Base-by-base conservation (phyloP, 2,329 filamentous ascomycete genomes). In the Cytospora mali region DNA sequence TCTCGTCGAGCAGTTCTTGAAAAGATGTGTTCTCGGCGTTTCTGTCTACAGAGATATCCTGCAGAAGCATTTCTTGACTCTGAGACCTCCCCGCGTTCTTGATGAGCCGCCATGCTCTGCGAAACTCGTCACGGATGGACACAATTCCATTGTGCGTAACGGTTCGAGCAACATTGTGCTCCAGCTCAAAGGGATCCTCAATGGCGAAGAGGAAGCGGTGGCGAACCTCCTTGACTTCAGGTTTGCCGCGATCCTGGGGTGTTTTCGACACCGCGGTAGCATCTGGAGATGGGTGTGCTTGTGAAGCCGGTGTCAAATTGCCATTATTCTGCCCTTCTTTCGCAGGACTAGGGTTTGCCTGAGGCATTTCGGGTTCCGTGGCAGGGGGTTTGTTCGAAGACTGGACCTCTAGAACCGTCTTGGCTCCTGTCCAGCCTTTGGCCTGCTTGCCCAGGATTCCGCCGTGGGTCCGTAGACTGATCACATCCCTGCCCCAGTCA, bases 341-440 rank as follows among this genome's bases (percentile, higher is more conserved):
- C 23, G 14, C 53, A 25, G 62, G 10, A 9, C 13, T 18, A 6
- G 51, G 55, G 27, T 56, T 70, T 28, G 65, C 61, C 7, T 66
- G 55, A 23, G 69, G 66, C 48, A 61, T 65, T n/a, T 65, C 64
- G 6, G 58, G 53, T 10, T 50, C 61, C 25, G 66, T 70, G 46
- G 68, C 71, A 51, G 67, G 67, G 50, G 58, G 66, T 31, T 66
- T 65, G 16, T 69, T 72, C 13, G 74, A 69, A 2, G 71, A 73
- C 68, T 80, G 80, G 28, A 79, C 76, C 64, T 88, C 84, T 28
- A 86, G 76, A 7, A 87, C 84, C 0, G 89, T 93, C 72, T 88
- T 90, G 6, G 92, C 91, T n/a, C 88, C 88, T 0, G 89, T 91
- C 93, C 93, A 97, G 1, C 89, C 90, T 72, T 97, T 97, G 18